These are phyloP conservation scores for Talaromyces liani DNA, from an alignment of 495 filamentous ascomycete species.

Conservation along the genomic window DNA sequence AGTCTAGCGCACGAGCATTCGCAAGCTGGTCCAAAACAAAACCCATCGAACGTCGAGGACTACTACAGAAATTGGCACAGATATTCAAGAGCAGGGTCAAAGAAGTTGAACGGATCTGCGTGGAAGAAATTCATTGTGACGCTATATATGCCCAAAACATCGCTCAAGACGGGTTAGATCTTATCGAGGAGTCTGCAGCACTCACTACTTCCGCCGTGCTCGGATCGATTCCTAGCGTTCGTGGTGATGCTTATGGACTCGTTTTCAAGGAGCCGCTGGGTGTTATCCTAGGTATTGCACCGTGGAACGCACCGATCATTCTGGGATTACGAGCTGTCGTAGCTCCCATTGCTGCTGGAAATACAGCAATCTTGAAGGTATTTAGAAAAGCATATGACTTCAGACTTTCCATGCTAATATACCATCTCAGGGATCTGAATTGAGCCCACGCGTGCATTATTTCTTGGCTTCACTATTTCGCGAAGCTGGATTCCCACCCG, in stretches of 20 bases:
- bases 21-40: conserved; percentile 53
- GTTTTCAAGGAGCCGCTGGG: conserved; percentile 78
- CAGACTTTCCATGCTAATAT: neutral
- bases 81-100: conserved; percentile 1
- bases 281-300: conserved; percentile 75
- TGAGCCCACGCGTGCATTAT: conserved; percentile 68
- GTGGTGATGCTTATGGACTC: conserved; percentile 35
- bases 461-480: conserved; percentile 60
- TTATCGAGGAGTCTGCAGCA: conserved; percentile 14
- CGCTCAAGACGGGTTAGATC: conserved; percentile 4
- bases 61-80: conserved; percentile 53
- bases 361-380: conserved; percentile 64
- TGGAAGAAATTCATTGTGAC: conserved; percentile 9
- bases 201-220: neutral
- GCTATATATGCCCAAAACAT: conserved; percentile 7
- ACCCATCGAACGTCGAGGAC: conserved; percentile 47
- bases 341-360: conserved; percentile 75
- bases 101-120: neutral
- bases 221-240: conserved; percentile 9
- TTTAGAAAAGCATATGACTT: too few relatives aligned
- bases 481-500: conserved; percentile 63
- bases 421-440: conserved; percentile 50
- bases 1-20: conserved; percentile 54
- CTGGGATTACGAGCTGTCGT: conserved; percentile 61
- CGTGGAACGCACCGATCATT: conserved; percentile 68